A percentile compares a stretch with the other conserved stretches of the same genome.
Conservation (phyloP, 2,329 filamentous ascomycete species). For the Didymella segeticola region DNA sequence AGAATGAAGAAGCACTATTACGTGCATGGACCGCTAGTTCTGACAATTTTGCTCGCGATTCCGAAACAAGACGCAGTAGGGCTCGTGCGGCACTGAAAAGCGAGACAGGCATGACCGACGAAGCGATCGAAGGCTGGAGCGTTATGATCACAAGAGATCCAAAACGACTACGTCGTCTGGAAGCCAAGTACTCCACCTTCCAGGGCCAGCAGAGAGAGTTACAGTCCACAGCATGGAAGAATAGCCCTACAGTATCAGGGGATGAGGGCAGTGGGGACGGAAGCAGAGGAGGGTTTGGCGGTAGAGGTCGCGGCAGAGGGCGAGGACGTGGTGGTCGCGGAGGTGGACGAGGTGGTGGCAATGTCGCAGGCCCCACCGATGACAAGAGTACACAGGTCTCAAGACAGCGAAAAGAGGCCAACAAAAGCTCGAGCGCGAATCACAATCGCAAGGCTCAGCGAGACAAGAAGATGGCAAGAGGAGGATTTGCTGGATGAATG, state of each 20-base stretch:
- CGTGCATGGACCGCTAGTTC: conserved; percentile 70
- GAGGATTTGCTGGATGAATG: conserved; percentile 55
- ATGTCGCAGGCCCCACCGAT: conserved; percentile 68
- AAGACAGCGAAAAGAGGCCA: conserved; percentile 78
- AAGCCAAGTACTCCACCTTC: conserved; percentile 72
- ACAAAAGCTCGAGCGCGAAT: conserved; percentile 82
- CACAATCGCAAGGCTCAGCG: conserved; percentile 80
- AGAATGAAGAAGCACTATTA: conserved; percentile 76
- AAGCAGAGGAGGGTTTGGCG: conserved; percentile 52
- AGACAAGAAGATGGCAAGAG: conserved; percentile 67
- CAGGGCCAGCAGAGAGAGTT: conserved; percentile 71
- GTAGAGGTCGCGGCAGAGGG: conserved; percentile 46
- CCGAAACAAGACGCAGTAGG: conserved; percentile 70
- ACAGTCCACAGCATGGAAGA: conserved; percentile 66
- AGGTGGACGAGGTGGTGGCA: conserved; percentile 52
- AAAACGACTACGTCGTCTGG: conserved; percentile 70
- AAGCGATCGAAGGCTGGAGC: conserved; percentile 92
- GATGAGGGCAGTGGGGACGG: conserved; percentile 56
- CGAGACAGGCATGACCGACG: conserved; percentile 88
- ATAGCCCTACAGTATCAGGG: conserved; percentile 60
- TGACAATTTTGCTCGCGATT: conserved; percentile 73
- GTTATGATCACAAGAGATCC: conserved; percentile 82
- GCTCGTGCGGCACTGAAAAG: conserved; percentile 69
- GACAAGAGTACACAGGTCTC: conserved; percentile 76
- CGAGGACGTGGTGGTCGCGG: conserved; percentile 44